A percentile compares a stretch with the other conserved stretches of the same genome.
phyloP scores from a whole-genome alignment of 2,329 filamentous ascomycete species.

The Akanthomyces uredinophilus region DNA sequence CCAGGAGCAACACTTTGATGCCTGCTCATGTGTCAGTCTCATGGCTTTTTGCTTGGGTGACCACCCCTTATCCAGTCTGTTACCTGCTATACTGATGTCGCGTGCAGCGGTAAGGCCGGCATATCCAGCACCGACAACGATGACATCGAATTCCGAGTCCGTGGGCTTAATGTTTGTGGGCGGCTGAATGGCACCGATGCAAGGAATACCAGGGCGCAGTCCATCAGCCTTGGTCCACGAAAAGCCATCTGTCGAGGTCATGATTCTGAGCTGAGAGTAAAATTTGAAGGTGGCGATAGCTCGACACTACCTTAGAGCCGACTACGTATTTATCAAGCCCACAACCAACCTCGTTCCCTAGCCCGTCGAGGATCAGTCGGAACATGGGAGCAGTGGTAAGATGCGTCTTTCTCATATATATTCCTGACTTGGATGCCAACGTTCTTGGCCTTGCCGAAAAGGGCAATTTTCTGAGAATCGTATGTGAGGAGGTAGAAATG shows the following conservation, averaged over 20 bases:
- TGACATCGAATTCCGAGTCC: slow-evolving; percentile 22
- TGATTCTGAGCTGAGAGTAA: slow-evolving; percentile 5
- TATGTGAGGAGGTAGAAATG: neutral
- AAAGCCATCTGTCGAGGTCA: slow-evolving; percentile 28
- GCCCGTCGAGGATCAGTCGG: neutral
- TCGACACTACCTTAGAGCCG: neutral
- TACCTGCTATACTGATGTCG: slow-evolving; percentile 25
- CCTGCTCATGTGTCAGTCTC: slow-evolving; percentile 20
- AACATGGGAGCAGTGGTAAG: neutral
- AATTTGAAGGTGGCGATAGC: no score
- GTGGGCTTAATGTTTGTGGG: slow-evolving; percentile 18
- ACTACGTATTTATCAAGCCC: neutral
- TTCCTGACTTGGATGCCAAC: neutral
- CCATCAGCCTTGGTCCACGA: slow-evolving; percentile 27
- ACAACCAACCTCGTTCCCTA: neutral
- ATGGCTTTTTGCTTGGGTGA: slow-evolving; percentile 1
- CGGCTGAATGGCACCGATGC: slow-evolving; percentile 27
- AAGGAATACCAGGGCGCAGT: slow-evolving; percentile 26
- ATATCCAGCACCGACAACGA: slow-evolving; percentile 29
- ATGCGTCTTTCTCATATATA: neutral
- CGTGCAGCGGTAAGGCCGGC: slow-evolving; percentile 26
- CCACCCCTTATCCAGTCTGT: no score
- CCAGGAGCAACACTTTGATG: slow-evolving; percentile 37
- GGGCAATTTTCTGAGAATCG: slow-evolving; percentile 1
- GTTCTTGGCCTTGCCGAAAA: neutral